phyloP scores from a whole-genome alignment of 805 yeast species.

The Ogataea polymorpha region DNA sequence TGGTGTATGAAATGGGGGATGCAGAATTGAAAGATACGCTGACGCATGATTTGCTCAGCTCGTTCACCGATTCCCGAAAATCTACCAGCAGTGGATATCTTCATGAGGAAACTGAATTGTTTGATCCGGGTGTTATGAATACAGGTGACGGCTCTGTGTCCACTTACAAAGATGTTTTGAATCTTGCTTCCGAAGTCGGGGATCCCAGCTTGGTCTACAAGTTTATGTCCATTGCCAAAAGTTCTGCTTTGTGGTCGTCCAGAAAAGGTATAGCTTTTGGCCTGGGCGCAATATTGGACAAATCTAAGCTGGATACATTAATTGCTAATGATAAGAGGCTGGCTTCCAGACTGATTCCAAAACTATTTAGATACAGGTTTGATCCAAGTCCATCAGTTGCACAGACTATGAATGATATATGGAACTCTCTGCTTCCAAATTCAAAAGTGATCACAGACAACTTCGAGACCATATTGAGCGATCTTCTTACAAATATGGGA shows the following conservation, averaged over 20 bases:
- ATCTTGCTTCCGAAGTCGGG: slow-evolving; percentile 89
- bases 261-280: slow-evolving; percentile 95
- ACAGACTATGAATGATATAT: slow-evolving; percentile 81
- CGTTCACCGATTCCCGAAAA: slow-evolving; percentile 70
- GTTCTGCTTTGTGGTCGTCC: slow-evolving; percentile 87
- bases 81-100: slow-evolving; percentile 63
- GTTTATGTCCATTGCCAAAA: slow-evolving; percentile 88
- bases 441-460: slow-evolving; percentile 50
- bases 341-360: slow-evolving; percentile 68
- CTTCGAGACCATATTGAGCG: slow-evolving; percentile 58
- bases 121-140: slow-evolving; percentile 75
- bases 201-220: slow-evolving; percentile 92
- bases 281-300: slow-evolving; percentile 77
- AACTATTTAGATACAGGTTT: slow-evolving; percentile 75
- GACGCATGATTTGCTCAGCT: slow-evolving; percentile 65
- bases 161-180: slow-evolving; percentile 86
- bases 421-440: slow-evolving; percentile 66
- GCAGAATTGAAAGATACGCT: slow-evolving; percentile 63
- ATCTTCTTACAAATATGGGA: slow-evolving; percentile 66
- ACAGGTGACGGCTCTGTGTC: slow-evolving; percentile 86
- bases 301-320: slow-evolving; percentile 65
- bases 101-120: slow-evolving; percentile 75
- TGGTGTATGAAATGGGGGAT: slow-evolving; percentile 78
- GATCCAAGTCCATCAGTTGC: slow-evolving; percentile 80
- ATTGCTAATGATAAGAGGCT: slow-evolving; percentile 51